Percentiles rank a stretch among this genome's conserved stretches.
These are phyloP conservation scores for Annulohypoxylon maeteangense DNA, from an alignment of 495 filamentous ascomycete genomes.

Conservation along the genomic window DNA sequence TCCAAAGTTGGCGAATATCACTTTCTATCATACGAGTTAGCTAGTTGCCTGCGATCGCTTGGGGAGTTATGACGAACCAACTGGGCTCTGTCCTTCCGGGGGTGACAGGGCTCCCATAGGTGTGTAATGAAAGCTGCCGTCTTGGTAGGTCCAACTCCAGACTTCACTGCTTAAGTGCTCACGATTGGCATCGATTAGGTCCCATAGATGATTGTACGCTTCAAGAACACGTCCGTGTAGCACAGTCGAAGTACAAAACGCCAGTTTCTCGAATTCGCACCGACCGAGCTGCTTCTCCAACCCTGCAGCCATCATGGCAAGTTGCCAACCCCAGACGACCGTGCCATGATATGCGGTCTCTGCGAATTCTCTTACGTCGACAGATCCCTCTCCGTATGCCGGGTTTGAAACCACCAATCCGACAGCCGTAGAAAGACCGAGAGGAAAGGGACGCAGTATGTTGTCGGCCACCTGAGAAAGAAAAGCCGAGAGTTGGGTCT, in stretches of 20 bases:
- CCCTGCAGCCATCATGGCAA: slow-evolving; percentile 72
- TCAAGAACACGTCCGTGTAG: slow-evolving; percentile 62
- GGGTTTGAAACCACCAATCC: slow-evolving; percentile 71
- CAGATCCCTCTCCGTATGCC: slow-evolving; percentile 63
- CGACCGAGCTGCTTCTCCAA: slow-evolving; percentile 60
- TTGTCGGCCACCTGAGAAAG: slow-evolving; percentile 66
- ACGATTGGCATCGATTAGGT: slow-evolving; percentile 65
- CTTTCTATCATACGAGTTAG: slow-evolving; percentile 51
- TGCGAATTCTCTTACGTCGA: slow-evolving; percentile 64
- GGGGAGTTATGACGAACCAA: slow-evolving; percentile 32
- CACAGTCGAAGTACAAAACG: slow-evolving; percentile 60
- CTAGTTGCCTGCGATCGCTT: slow-evolving; percentile 5
- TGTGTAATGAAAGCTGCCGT: slow-evolving; percentile 60
- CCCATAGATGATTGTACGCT: slow-evolving; percentile 71
- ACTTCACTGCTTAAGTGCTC: slow-evolving; percentile 66
- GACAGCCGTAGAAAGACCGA: slow-evolving; percentile 66
- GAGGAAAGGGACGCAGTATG: slow-evolving; percentile 66
- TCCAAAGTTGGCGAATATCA: slow-evolving; percentile 67
- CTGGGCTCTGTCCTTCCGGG: slow-evolving; percentile 58
- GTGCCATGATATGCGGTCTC: slow-evolving; percentile 71
- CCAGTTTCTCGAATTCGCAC: slow-evolving; percentile 51
- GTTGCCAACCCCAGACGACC: slow-evolving; percentile 73
- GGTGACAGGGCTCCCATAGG: slow-evolving; percentile 64
- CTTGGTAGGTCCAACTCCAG: slow-evolving; percentile 69
- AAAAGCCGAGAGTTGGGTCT: slow-evolving; percentile 65